phyloP scores from a whole-genome alignment of 371 early-diverging fungal species.

The Mucor mucedo region DNA sequence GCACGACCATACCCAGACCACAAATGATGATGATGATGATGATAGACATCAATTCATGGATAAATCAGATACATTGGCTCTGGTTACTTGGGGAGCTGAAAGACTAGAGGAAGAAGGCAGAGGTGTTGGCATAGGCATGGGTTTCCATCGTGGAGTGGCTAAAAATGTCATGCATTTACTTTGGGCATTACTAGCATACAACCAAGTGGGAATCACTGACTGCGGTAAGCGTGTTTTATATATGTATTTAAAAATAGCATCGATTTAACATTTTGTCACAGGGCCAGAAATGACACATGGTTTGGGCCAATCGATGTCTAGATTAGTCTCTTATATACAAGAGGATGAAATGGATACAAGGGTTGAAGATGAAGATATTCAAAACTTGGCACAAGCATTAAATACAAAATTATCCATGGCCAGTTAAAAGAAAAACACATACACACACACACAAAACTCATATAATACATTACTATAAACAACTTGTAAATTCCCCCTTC shows the following conservation, averaged over 20 bases:
- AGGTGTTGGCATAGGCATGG: conserved; percentile 52
- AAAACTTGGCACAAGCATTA: conserved; percentile 44
- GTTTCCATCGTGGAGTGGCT: conserved; percentile 47
- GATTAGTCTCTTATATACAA: conserved; percentile 46
- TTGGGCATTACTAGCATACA: conserved; percentile 49
- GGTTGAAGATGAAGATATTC: conserved; percentile 46
- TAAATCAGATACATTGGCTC: conserved; percentile 32
- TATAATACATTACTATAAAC: no score
- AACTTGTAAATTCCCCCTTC: conserved; percentile 4
- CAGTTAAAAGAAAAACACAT: conserved; percentile 9
- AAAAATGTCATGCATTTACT: conserved; percentile 52
- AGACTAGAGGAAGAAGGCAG: conserved; percentile 50
- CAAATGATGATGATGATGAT: conserved; percentile 5
- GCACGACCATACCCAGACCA: neutral
- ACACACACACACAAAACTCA: neutral
- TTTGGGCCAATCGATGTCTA: conserved; percentile 42
- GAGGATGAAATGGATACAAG: conserved; percentile 43
- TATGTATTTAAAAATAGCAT: neutral
- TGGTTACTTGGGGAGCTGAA: conserved; percentile 48
- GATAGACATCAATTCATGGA: conserved; percentile 27
- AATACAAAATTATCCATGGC: conserved; percentile 47
- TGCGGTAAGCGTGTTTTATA: conserved; percentile 37
- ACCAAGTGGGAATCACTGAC: conserved; percentile 32
- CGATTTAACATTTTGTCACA: neutral
- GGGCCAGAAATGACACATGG: conserved; percentile 35